Conservation (phyloP, 1,284 basidiomycete genomes). For the Trichosporon sp. region DNA sequence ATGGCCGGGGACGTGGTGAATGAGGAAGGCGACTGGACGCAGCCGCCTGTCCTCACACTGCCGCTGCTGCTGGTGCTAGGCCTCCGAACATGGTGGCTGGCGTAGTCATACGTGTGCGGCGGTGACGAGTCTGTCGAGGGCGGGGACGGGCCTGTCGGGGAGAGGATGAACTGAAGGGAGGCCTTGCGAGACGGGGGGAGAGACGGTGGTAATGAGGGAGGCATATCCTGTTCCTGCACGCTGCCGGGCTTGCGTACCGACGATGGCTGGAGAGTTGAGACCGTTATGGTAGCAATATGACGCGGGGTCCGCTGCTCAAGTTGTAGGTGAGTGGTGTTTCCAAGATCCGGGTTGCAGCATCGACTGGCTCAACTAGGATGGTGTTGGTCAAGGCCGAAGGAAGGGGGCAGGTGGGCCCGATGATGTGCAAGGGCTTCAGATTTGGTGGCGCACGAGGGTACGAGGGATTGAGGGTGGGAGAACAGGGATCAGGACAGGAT, state of each 20-base stretch:
- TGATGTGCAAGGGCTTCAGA: neutral
- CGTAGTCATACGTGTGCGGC: conserved; percentile 1
- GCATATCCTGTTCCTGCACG: neutral
- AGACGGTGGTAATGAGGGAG: conserved; percentile 1
- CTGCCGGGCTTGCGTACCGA: conserved; percentile 2
- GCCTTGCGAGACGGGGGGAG: conserved; percentile 24
- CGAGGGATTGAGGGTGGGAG: neutral
- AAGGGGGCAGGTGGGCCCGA: neutral
- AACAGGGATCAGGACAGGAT: neutral
- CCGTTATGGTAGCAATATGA: neutral
- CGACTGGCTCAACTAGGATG: neutral
- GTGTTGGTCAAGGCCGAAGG: neutral
- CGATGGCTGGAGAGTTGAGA: neutral
- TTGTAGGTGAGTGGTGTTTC: neutral
- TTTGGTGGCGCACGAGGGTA: conserved; percentile 2
- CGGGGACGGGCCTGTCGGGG: conserved; percentile 16
- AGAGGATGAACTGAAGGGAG: conserved; percentile 37
- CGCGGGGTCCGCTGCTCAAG: neutral
- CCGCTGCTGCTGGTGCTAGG: neutral
- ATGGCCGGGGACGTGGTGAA: neutral
- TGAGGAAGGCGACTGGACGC: neutral
- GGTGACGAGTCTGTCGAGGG: neutral
- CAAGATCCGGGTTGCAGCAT: neutral
- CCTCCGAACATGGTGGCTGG: conserved; percentile 7
- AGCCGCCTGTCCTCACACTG: neutral